Evolutionary conservation across 306 rosid species (phyloP).

Genomic region (Prunus mira): DNA sequence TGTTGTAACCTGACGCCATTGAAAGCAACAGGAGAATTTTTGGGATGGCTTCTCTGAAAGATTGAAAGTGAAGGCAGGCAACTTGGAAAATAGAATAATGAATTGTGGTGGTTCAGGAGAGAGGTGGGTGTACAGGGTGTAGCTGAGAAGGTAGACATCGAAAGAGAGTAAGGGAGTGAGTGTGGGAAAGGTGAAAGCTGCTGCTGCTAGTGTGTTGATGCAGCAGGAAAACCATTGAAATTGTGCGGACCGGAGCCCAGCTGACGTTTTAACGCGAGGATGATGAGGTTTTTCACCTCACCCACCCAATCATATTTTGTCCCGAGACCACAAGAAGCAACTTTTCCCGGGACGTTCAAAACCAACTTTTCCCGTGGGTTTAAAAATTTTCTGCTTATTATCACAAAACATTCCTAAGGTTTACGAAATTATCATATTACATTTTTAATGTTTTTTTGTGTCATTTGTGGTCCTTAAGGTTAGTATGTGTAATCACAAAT

Average conservation of each 20-base stretch:
- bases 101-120: conserved; percentile 24
- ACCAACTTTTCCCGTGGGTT: too few species aligned
- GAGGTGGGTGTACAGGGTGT: conserved; percentile 5
- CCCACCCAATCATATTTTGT: not conserved
- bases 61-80: conserved; percentile 11
- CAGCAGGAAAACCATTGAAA: conserved; percentile 8
- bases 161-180: not conserved
- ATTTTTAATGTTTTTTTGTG: too few species aligned
- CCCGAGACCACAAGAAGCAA: not conserved
- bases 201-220: not conserved
- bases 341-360: not conserved
- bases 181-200: not conserved
- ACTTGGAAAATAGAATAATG: conserved; percentile 5
- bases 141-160: conserved; percentile 53
- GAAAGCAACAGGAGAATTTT: conserved; percentile 28
- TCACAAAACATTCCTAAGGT: too few species aligned
- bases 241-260: conserved; percentile 3
- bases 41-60: conserved; percentile 8
- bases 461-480: too few species aligned
- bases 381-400: too few species aligned
- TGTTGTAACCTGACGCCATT: conserved; percentile 10
- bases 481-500: too few species aligned
- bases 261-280: not conserved
- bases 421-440: too few species aligned
- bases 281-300: not conserved